Evolutionary conservation across 2,329 filamentous ascomycete genomes (phyloP), one percentile per base, ranked within the genome.

Genomic region (Zasmidium cellare): DNA sequence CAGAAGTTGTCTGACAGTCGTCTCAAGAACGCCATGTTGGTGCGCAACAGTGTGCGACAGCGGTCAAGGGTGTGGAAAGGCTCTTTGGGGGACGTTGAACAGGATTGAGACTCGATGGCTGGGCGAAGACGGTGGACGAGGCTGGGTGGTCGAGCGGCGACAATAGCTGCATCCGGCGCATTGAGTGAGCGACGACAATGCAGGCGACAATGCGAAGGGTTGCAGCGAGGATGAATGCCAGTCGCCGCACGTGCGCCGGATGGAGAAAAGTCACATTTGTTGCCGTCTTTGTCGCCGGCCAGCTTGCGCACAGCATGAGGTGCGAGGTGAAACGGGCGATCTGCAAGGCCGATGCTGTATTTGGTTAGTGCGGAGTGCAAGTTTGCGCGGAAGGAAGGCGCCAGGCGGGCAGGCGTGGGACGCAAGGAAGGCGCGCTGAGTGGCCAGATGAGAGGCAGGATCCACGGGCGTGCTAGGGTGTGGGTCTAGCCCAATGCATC

Each of bases 1-100:
- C 75, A 78, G 56, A 79, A 66, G 49, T 67, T 68, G 50, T 72
- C 69, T 9, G 74, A 71, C 6, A 78, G 62, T 45, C 68, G 66
- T 48, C 69, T 64, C 66, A 66, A 53, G 53, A 66, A 64, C 14
- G 64, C 56, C 64, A 66, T 66, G 44, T 16, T 20, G 41, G 7
- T 14, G 12, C 11, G 35, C 35, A 41, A 14, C 35, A 14, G 11
- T 41, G 16, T 41, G 35, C 35, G 35, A 41, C 35, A 16, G 35
- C 16, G n/a, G 35, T 14, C 28, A 14, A 7, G 28, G 14, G 28
- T 31, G 28, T 31, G 7, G 28, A 14, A 22, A 11, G 18, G 2
- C 9, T 16, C 25, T 24, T 19, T 45, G 9, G 20, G 19, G 23
- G 18, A 19, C 22, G 35, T 52, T 16, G 50, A n/a, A 9, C 19